Evolutionary conservation across 2,329 filamentous ascomycete species (phyloP), one percentile per base, ranked within the genome.

Genomic region (Phoma herbarum): DNA sequence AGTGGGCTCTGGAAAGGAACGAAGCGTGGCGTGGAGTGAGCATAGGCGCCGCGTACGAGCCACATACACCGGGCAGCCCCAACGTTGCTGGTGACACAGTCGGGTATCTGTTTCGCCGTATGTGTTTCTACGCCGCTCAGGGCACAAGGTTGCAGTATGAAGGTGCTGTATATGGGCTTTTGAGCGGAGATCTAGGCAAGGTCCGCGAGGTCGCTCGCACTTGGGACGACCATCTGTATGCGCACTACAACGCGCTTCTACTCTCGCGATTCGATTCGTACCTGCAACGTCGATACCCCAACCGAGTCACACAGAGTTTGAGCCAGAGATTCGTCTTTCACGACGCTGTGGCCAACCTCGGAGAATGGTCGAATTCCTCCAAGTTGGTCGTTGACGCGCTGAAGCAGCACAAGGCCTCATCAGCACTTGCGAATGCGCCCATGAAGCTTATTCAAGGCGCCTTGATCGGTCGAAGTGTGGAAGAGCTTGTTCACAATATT

Each of bases 1-100:
- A 93, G 47, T 97, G 93, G 92, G 96, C 93, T 70, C 82, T 89
- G 45, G 90, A 94, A 68, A 86, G 91, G 59, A 91, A 92, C 10
- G 93, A 98, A 78, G 86, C 89, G 61, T 99, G 94, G 94, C 88
- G 94, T 61, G 92, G 92, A 41, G 85, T 94, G 33, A 91, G 90
- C 59, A 85, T 98, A 70, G 91, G 91, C 22, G 90, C 90, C 18
- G 81, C 90, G 61, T 85, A 88, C 14, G 82, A 80, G 52, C 63
- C 72, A 14, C 74, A 78, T 26, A 73, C 79, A 41, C 77, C 83
- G 43, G 82, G 69, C 37, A 68, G 65, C 9, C 72, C 73, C 14
- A 74, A 76, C 42, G 61, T 81, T 43, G 67, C 73, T 33, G 79
- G 80, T 14, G 72, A 68, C 11, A 73, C 75, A 41, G 70, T 78